Conservation (phyloP, 2,329 filamentous ascomycete species). For the Aspergillus versicolor region DNA sequence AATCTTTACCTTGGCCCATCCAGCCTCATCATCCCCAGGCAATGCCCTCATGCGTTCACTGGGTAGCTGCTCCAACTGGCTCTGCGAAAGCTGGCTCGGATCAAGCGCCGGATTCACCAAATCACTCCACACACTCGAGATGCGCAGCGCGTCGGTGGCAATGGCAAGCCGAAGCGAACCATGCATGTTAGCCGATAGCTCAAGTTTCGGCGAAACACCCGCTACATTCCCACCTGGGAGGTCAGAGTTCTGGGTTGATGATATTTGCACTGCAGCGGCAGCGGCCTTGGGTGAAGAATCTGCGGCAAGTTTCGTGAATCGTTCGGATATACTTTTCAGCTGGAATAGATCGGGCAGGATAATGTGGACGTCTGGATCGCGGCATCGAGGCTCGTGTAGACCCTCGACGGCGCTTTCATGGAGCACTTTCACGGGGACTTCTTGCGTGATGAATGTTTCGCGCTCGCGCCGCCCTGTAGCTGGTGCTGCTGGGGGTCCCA, state of each 20-base stretch:
- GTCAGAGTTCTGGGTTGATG: slow-evolving; percentile 10
- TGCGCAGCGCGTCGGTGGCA: slow-evolving; percentile 77
- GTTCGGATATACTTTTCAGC: slow-evolving; percentile 89
- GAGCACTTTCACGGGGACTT: slow-evolving; percentile 91
- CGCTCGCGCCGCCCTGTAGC: slow-evolving; percentile 60
- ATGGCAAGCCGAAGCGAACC: slow-evolving; percentile 79
- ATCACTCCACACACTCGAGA: slow-evolving; percentile 80
- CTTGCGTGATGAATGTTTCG: slow-evolving; percentile 90
- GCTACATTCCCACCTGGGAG: slow-evolving; percentile 14
- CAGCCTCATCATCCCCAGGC: slow-evolving; percentile 68
- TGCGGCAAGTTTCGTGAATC: slow-evolving; percentile 75
- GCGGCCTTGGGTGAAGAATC: slow-evolving; percentile 13
- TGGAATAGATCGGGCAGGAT: slow-evolving; percentile 82
- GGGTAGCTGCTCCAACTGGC: slow-evolving; percentile 70
- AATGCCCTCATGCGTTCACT: slow-evolving; percentile 71
- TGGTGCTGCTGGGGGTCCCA: background rate
- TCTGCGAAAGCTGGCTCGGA: slow-evolving; percentile 67
- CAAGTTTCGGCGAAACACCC: slow-evolving; percentile 61
- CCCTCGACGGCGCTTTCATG: slow-evolving; percentile 80
- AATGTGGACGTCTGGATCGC: slow-evolving; percentile 92
- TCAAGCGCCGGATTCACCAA: slow-evolving; percentile 87
- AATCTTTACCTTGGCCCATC: slow-evolving; percentile 85
- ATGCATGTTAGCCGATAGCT: slow-evolving; percentile 92
- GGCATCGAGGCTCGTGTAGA: slow-evolving; percentile 88
- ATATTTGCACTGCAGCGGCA: slow-evolving; percentile 15